Evolutionary conservation across 495 filamentous ascomycete genomes (phyloP).

Genomic region (Aspergillus steynii): DNA sequence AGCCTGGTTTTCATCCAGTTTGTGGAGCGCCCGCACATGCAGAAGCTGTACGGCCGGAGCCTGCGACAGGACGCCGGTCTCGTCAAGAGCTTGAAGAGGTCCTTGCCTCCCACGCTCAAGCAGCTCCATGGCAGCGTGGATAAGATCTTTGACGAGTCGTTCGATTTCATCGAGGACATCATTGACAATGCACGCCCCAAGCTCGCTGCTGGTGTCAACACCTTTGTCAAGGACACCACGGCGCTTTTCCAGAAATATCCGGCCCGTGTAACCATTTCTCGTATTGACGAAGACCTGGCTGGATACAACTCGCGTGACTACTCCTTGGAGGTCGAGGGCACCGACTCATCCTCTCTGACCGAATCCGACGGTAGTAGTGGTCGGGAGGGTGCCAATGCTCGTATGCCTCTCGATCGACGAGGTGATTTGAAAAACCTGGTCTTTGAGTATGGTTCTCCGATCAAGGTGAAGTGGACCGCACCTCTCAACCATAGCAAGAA

Average conservation of each 20-base stretch:
- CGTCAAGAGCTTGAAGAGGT: constrained; percentile 83
- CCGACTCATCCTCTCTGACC: constrained; percentile 53
- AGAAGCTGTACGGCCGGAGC: constrained; percentile 88
- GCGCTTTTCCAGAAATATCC: constrained; percentile 89
- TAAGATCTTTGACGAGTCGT: constrained; percentile 78
- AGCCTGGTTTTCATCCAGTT: constrained; percentile 87
- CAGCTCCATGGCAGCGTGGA: constrained; percentile 83
- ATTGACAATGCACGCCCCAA: constrained; percentile 85
- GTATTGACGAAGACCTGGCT: constrained; percentile 76
- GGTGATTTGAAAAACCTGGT: constrained; percentile 69
- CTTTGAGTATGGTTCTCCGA: constrained; percentile 87
- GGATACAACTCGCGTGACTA: constrained; percentile 86
- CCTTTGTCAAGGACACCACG: constrained; percentile 84
- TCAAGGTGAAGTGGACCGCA: constrained; percentile 90
- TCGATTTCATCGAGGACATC: constrained; percentile 87
- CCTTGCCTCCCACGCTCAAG: constrained; percentile 76
- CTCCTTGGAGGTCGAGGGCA: constrained; percentile 70
- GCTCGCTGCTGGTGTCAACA: constrained; percentile 80
- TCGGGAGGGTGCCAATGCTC: constrained; percentile 52
- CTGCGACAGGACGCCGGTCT: constrained; percentile 86
- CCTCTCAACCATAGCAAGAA: constrained; percentile 87
- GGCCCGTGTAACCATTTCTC: constrained; percentile 80
- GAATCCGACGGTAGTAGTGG: constrained; percentile 46
- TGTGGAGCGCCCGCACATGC: constrained; percentile 97
- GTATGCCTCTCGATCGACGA: constrained; percentile 48